Conservation (phyloP, 1,139 yeast species). For the Keqinozyma sinolaborantium region DNA sequence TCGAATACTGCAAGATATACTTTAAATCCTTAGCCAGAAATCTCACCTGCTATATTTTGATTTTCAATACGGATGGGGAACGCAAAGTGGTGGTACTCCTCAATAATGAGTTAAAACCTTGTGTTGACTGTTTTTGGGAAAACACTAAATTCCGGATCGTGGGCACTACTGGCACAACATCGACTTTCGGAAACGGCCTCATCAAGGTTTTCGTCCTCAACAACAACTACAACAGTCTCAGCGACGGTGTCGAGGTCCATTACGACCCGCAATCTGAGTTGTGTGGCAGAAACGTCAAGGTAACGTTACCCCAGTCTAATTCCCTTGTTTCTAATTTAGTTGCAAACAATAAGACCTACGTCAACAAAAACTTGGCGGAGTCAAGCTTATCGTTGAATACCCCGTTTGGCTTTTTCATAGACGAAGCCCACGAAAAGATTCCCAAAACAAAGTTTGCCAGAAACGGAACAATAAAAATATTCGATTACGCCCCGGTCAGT, state of each 20-base stretch:
- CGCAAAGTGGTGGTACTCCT: constrained; percentile 19
- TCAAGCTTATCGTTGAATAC: constrained; percentile 13
- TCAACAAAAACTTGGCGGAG: constrained; percentile 7
- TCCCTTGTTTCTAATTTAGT: constrained; percentile 13
- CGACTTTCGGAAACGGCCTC: constrained; percentile 36
- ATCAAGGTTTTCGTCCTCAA: constrained; percentile 25
- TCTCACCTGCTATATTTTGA: constrained; percentile 31
- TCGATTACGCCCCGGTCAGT: constrained; percentile 17
- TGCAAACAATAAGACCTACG: constrained; percentile 11
- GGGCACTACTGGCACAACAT: constrained; percentile 37
- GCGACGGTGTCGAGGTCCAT: constrained; percentile 17
- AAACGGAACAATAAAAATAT: constrained; percentile 29
- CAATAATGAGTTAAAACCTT: constrained; percentile 33
- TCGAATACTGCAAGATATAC: constrained; percentile 28
- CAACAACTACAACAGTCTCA: constrained; percentile 17
- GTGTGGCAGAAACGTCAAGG: constrained; percentile 10
- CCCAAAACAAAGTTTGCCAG: constrained; percentile 18
- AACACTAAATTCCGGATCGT: constrained; percentile 27
- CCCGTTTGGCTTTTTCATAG: constrained; percentile 31
- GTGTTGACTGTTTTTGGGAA: constrained; percentile 28
- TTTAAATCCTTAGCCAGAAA: constrained; percentile 29
- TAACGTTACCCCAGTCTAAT: constrained; percentile 10
- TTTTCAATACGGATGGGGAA: constrained; percentile 14
- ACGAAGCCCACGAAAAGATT: constrained; percentile 23
- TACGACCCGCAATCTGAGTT: constrained; percentile 3